phyloP scores from a whole-genome alignment of 2,329 filamentous ascomycete species.

The Zasmidium cellare region DNA sequence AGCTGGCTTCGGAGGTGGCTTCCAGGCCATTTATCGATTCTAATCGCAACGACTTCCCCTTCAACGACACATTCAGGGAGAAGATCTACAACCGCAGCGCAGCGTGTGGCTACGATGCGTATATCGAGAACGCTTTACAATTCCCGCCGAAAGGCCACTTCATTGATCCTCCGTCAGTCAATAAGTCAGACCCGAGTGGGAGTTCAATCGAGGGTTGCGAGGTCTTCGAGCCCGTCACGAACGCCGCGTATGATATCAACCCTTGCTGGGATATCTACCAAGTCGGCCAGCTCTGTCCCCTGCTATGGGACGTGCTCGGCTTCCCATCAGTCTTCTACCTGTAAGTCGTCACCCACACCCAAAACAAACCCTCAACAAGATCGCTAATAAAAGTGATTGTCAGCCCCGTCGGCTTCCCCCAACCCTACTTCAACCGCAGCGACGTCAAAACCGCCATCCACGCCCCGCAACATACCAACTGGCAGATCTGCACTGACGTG shows the following conservation, averaged over 20 bases:
- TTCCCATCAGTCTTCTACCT: conserved; percentile 11
- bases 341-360: background rate
- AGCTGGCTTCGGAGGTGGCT: conserved; percentile 8
- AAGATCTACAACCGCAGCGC: conserved; percentile 35
- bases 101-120: conserved; percentile 37
- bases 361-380: no score
- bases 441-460: conserved; percentile 54
- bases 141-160: conserved; percentile 36
- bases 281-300: conserved; percentile 31
- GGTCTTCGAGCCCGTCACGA: conserved; percentile 31
- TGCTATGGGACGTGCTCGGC: conserved; percentile 25
- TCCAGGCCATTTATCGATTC: conserved; percentile 6
- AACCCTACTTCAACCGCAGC: conserved; percentile 52
- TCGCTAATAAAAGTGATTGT: no score
- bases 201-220: conserved; percentile 27
- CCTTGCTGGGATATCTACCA: conserved; percentile 38
- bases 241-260: conserved; percentile 33
- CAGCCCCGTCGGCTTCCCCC: conserved; percentile 3
- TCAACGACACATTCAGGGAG: conserved; percentile 44
- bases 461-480: conserved; percentile 38
- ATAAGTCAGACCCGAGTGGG: background rate
- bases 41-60: conserved; percentile 39
- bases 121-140: conserved; percentile 50
- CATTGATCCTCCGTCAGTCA: conserved; percentile 2
- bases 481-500: conserved; percentile 40